Conservation (phyloP, 2,329 filamentous ascomycete species). For the Pyrenophora graminea region DNA sequence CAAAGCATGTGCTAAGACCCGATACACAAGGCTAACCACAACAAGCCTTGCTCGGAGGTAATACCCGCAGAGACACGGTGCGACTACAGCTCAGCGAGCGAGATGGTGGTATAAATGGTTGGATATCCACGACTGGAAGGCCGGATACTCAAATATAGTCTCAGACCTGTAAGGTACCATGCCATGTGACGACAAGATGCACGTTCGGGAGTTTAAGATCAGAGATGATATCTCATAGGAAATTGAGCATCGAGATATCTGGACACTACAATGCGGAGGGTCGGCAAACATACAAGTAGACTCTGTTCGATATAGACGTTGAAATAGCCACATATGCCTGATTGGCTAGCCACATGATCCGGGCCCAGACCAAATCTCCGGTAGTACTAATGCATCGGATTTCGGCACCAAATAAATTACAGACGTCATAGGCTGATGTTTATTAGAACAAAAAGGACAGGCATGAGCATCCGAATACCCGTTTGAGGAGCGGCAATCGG, state of each 20-base stretch:
- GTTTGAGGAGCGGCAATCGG: not conserved
- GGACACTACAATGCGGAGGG: not conserved
- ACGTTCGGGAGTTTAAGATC: not conserved
- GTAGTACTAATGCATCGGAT: slow-evolving; percentile 1
- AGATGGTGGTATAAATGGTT: too few species aligned
- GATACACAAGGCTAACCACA: too few species aligned
- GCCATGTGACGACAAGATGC: not conserved
- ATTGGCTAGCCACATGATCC: slow-evolving; percentile 1
- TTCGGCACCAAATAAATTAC: not conserved
- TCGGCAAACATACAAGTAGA: not conserved
- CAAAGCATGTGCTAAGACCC: too few species aligned
- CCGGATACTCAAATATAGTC: too few species aligned
- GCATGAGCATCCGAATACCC: not conserved
- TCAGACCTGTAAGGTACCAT: not conserved
- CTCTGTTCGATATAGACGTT: not conserved
- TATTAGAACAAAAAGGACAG: not conserved
- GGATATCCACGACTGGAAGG: too few species aligned
- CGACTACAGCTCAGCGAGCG: too few species aligned
- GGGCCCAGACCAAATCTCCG: not conserved
- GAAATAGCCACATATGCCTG: not conserved
- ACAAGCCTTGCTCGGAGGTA: too few species aligned
- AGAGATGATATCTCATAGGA: too few species aligned
- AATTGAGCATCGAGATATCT: not conserved
- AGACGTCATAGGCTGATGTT: not conserved
- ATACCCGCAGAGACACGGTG: too few species aligned